Evolutionary conservation across 768 basidiomycete species (phyloP), one percentile per base, ranked within the genome.

Genomic region (Agaricus blazei): DNA sequence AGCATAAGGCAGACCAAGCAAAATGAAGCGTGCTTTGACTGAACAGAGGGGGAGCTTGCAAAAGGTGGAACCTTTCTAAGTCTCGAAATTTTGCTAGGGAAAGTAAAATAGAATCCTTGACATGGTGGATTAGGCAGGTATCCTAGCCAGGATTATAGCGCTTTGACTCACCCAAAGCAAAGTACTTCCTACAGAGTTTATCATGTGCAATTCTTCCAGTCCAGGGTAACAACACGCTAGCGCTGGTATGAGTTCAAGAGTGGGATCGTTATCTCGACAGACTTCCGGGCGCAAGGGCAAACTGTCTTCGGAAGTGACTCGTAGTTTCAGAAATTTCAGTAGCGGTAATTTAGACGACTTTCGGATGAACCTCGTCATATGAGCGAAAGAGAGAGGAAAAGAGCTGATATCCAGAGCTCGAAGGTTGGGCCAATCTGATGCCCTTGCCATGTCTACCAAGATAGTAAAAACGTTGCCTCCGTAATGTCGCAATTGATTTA

Each of bases 221-320:
- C 28, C 31, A 4, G 34, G 51, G 29, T 36, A 52, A 34, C 51
- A 45, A 23, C 43, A 14, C 8, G 51, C 42, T 43, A 52, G 15
- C 2, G 51, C 34, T 34, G 51, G 51, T 15, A 52, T 31, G 31
- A 52, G 51, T 11, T 28, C n/a, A 11, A 52, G 31, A 4, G n/a
- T 24, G 2, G 51, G 29, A 29, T 52, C 43, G 2, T 24, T 31
- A 15, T 45, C 43, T 19, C 43, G 43, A 23, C 12, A 52, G 11
- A 52, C 36, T 23, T 7, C 36, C 14, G 34, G 37, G 24, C 34
- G 26, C 3, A 9, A 9, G 4, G 19, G 23, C 14, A 23, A 23
- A 8, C 23, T 15, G 31, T 52, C 51, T 34, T 52, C 51, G 34
- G 43, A 52, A 24, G 51, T 52, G 29, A 52, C 19, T 36, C 51